Evolutionary conservation across 2,329 filamentous ascomycete genomes (phyloP).

Genomic region (Fusarium sp.): DNA sequence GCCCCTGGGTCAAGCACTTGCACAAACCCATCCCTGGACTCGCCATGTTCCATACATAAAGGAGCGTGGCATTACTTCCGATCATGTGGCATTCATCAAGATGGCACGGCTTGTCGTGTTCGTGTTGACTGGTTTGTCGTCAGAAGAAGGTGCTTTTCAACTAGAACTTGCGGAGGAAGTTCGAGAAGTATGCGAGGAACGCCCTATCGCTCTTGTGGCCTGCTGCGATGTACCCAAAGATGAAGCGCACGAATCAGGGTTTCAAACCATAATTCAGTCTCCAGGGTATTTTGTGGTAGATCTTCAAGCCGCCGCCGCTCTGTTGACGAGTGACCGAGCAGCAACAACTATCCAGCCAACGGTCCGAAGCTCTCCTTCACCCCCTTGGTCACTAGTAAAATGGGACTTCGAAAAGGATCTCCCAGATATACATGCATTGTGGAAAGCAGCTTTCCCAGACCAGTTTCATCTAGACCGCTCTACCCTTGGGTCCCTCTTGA

Average conservation of each 20-base stretch:
- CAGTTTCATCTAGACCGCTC: slow-evolving; percentile 61
- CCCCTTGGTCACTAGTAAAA: slow-evolving; percentile 57
- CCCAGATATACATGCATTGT: slow-evolving; percentile 59
- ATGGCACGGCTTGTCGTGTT: slow-evolving; percentile 71
- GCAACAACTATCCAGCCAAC: slow-evolving; percentile 10
- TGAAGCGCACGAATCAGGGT: slow-evolving; percentile 56
- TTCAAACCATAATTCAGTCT: slow-evolving; percentile 66
- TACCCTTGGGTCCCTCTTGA: slow-evolving; percentile 61
- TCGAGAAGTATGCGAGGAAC: slow-evolving; percentile 59
- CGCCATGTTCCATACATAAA: slow-evolving; percentile 80
- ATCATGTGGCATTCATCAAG: slow-evolving; percentile 72
- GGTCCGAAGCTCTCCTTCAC: slow-evolving; percentile 39
- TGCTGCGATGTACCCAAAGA: slow-evolving; percentile 61
- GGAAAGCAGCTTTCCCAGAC: slow-evolving; percentile 58
- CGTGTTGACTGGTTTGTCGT: slow-evolving; percentile 65
- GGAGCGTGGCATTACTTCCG: slow-evolving; percentile 71
- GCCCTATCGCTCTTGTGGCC: slow-evolving; percentile 65
- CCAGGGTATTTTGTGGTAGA: slow-evolving; percentile 61
- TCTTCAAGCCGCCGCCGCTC: slow-evolving; percentile 63
- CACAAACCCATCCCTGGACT: slow-evolving; percentile 69
- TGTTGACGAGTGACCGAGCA: slow-evolving; percentile 62
- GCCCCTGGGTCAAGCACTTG: slow-evolving; percentile 73
- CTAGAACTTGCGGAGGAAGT: slow-evolving; percentile 63
- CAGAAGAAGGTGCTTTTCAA: slow-evolving; percentile 64
- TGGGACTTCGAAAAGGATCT: slow-evolving; percentile 58